Conservation (phyloP, 2,329 filamentous ascomycete genomes). For the Volutella citrinella region DNA sequence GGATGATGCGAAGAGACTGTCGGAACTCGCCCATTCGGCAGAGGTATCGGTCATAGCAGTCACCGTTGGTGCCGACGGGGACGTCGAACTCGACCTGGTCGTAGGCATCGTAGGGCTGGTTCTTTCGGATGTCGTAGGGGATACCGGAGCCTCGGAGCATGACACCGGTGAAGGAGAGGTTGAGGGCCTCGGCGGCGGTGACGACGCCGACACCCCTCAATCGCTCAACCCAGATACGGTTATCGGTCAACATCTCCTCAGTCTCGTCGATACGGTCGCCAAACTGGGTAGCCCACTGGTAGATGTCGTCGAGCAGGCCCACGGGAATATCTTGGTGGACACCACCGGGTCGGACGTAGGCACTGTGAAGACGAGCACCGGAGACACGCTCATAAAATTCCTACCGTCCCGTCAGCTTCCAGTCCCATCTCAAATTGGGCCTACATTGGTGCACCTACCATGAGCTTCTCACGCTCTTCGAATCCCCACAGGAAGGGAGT, state of each 20-base stretch:
- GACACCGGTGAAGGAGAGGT: conserved; percentile 93
- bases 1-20: conserved; percentile 95
- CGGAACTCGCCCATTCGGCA: conserved; percentile 99
- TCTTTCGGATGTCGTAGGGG: conserved; percentile 96
- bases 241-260: conserved; percentile 97
- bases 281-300: conserved; percentile 99
- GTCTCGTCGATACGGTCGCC: conserved; percentile 98
- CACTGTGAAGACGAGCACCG: conserved; percentile 92
- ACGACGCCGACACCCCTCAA: conserved; percentile 91
- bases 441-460: conserved; percentile 71
- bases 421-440: not conserved
- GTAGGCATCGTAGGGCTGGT: conserved; percentile 95
- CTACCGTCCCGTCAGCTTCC: conserved; percentile 43
- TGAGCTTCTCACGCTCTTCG: conserved; percentile 98
- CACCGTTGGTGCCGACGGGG: conserved; percentile 91
- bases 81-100: conserved; percentile 98
- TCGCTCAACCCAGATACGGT: conserved; percentile 97
- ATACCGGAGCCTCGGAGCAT: conserved; percentile 97
- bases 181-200: conserved; percentile 87
- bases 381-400: conserved; percentile 99
- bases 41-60: conserved; percentile 98
- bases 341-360: conserved; percentile 94
- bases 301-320: conserved; percentile 95
- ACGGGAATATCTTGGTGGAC: conserved; percentile 93
- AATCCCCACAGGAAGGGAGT: conserved; percentile 99